Base-by-base conservation (phyloP, 352 stramenopile species). In the Phytophthora capsici region DNA sequence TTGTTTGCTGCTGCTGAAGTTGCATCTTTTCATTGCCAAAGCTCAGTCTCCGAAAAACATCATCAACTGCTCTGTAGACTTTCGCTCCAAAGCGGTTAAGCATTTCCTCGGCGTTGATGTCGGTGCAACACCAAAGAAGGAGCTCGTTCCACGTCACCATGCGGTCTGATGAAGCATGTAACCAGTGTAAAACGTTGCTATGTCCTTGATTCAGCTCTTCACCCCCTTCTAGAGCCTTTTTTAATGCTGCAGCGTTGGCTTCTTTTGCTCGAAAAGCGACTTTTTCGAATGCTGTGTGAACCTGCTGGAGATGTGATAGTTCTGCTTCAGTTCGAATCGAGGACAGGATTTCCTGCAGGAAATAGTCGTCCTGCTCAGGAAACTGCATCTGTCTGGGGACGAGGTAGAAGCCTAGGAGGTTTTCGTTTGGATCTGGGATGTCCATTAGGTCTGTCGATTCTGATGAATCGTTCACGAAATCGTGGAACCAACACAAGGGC, bases 361-460 rank as follows among this genome's bases (percentile, higher is more conserved):
- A 86, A 20, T 69, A 62, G 6, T 78, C 73, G 30, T 90, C 77
- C 17, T 67, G 69, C n/a, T 90, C 82, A 0, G 73, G 75, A 34
- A 90, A 85, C 51, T 90, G 82, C 28, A 73, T 73, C 43, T 89
- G 73, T 43, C 82, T 73, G 0, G 82, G 82, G 17, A 85, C 75
- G 28, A 90, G 76, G 46, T 77, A 89, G 56, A 89, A 88, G 0
- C 75, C 82, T 4, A 90, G 9, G 1, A 88, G 22, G 34, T 87
- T 71, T 14, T 81, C 71, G 5, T 61, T 63, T 16, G 82, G 82
- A 45, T 90, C 79, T 2, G 76, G 69, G 1, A 90, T 44, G 19
- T 71, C 51, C 3, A 44, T 44, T 12, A 44, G 41, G 22, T 71
- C 46, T 7, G 25, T 62, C 9, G 10, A 10, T 26, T 67, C 38